A percentile compares a stretch with the other conserved stretches of the same genome.
Evolutionary conservation across 2,329 filamentous ascomycete species (phyloP).

Genomic region (Monosporascus sp.): DNA sequence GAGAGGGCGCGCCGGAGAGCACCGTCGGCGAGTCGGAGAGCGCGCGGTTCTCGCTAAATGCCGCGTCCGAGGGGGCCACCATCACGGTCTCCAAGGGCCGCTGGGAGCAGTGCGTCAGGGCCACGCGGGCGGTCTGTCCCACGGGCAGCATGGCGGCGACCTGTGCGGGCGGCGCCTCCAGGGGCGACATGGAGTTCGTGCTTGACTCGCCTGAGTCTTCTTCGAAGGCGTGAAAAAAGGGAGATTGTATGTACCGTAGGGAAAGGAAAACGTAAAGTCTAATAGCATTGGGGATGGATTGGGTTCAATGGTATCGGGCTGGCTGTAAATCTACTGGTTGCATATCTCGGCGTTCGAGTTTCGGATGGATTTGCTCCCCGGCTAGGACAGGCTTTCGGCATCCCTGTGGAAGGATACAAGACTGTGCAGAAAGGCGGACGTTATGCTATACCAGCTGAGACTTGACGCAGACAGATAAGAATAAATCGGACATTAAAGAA

Average conservation of each 20-base stretch:
- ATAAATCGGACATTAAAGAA: too few species aligned
- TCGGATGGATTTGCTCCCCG: too few species aligned
- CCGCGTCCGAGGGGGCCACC: constrained; percentile 35
- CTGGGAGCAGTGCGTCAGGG: constrained; percentile 50
- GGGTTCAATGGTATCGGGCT: too few species aligned
- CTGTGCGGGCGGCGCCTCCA: constrained; percentile 42
- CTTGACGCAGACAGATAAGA: too few species aligned
- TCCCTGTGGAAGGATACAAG: too few species aligned
- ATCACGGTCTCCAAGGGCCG: constrained; percentile 48
- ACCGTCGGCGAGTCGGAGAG: constrained; percentile 42
- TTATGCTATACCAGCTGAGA: too few species aligned
- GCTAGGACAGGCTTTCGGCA: too few species aligned
- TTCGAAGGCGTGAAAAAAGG: background rate
- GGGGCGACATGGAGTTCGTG: constrained; percentile 39
- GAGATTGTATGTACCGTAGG: background rate
- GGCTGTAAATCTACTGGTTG: too few species aligned
- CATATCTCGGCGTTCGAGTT: too few species aligned
- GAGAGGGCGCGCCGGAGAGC: constrained; percentile 35
- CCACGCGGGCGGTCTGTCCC: constrained; percentile 45
- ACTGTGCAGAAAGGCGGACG: too few species aligned
- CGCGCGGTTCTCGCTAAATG: constrained; percentile 41
- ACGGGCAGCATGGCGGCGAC: constrained; percentile 41
- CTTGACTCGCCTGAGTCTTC: constrained; percentile 24
- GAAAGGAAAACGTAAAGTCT: background rate
- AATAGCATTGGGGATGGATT: background rate